Conservation (phyloP, 1,284 basidiomycete genomes). For the Phellinidium pouzarii region DNA sequence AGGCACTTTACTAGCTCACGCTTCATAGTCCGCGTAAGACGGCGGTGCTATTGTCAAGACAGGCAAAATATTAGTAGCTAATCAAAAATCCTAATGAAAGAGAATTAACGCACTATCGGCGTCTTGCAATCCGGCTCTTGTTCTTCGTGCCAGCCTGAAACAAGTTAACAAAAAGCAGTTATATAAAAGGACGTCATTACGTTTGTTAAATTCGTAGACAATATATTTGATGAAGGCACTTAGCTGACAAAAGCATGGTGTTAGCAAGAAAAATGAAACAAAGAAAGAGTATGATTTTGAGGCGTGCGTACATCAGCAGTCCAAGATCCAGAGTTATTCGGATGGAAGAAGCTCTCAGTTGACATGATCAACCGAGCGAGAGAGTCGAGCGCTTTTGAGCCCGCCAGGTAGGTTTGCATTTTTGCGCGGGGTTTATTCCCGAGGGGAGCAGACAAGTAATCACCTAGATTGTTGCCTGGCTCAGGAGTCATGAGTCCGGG, state of each 20-base stretch:
- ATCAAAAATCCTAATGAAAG: not conserved
- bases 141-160: conserved; percentile 74
- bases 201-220: conserved; percentile 82
- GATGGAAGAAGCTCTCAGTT: conserved; percentile 86
- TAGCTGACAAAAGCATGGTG: conserved; percentile 36
- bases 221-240: conserved; percentile 84
- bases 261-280: conserved; percentile 1
- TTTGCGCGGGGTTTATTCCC: conserved; percentile 34
- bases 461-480: conserved; percentile 34
- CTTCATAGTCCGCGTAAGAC: conserved; percentile 76
- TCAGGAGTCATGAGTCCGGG: conserved; percentile 37
- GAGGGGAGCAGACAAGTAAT: conserved; percentile 57
- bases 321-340: conserved; percentile 68
- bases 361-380: conserved; percentile 81
- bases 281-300: conserved; percentile 3
- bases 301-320: conserved; percentile 52
- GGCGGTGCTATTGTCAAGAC: conserved; percentile 44
- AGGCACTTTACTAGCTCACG: conserved; percentile 81
- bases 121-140: conserved; percentile 78
- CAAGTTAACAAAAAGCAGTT: conserved; percentile 3
- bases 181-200: conserved; percentile 31
- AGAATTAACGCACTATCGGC: conserved; percentile 43
- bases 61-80: conserved; percentile 9
- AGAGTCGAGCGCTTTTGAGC: conserved; percentile 83
- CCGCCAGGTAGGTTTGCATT: conserved; percentile 65